Conservation (phyloP, 306 rosid species). For the Delonix regia region DNA sequence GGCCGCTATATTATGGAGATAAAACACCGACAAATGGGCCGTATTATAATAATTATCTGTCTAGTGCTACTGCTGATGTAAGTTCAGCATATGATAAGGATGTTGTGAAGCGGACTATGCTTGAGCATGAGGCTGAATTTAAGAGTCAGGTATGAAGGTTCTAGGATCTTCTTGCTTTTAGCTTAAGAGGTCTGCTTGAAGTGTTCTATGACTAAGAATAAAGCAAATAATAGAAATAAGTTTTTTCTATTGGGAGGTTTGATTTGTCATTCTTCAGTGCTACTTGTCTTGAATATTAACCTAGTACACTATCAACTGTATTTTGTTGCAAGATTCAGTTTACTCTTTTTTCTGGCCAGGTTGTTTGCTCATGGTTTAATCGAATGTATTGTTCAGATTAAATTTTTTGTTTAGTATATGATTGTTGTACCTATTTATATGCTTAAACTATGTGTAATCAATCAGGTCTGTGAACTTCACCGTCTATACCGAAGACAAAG, state of each 20-base stretch:
- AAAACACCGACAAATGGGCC: conserved; percentile 63
- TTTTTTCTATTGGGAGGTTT: background rate
- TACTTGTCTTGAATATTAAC: conserved; percentile 16
- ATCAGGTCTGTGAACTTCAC: conserved; percentile 88
- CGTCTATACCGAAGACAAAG: conserved; percentile 84
- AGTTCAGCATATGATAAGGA: conserved; percentile 70
- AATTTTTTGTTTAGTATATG: conserved; percentile 18
- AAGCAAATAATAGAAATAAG: background rate
- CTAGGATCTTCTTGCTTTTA: background rate
- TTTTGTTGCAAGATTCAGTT: conserved; percentile 25
- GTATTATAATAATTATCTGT: conserved; percentile 61
- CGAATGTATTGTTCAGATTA: conserved; percentile 20
- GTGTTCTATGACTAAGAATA: conserved; percentile 8
- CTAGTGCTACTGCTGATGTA: conserved; percentile 52
- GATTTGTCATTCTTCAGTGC: conserved; percentile 18
- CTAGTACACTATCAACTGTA: conserved; percentile 10
- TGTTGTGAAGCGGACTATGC: conserved; percentile 80
- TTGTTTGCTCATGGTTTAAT: conserved; percentile 32
- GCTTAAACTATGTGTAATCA: conserved; percentile 31
- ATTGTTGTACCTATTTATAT: conserved; percentile 36
- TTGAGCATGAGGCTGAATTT: conserved; percentile 85
- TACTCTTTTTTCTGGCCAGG: conserved; percentile 6
- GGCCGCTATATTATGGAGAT: conserved; percentile 80
- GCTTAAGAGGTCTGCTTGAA: conserved; percentile 6
- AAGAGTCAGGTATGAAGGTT: conserved; percentile 68